These are phyloP conservation scores for Eucalyptus fibrosa DNA, from an alignment of 345 rosid species.

Conservation along the genomic window DNA sequence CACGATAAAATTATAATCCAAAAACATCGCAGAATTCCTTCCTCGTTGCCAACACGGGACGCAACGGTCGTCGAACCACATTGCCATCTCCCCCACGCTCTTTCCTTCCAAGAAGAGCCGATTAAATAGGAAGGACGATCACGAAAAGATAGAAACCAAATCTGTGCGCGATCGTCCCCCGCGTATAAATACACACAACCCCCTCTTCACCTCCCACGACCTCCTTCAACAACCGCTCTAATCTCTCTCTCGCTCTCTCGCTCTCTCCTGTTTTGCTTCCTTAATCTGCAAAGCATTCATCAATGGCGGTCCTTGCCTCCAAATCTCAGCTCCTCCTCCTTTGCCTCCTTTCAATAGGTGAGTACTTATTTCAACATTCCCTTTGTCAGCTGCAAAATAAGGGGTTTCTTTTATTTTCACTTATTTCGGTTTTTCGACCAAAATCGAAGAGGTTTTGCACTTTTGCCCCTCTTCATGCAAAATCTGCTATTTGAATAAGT, in stretches of 20 bases:
- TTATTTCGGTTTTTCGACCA: background rate
- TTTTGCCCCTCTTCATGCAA: background rate
- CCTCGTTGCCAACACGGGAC: background rate
- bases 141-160: slow-evolving; percentile 3
- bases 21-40: background rate
- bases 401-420: background rate
- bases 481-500: background rate
- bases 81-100: background rate
- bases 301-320: background rate
- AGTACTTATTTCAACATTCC: background rate
- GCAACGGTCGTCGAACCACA: background rate
- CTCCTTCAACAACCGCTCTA: background rate
- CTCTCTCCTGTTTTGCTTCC: background rate
- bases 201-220: background rate
- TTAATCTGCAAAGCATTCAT: background rate
- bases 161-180: background rate
- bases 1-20: background rate
- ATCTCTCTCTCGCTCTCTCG: background rate
- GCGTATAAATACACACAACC: background rate
- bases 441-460: background rate
- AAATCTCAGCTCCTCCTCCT: background rate
- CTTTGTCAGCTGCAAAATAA: background rate
- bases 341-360: slow-evolving; percentile 8
- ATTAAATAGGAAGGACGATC: background rate
- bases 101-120: background rate